These are phyloP conservation scores for Cladophialophora yegresii DNA, from an alignment of 2,329 filamentous ascomycete genomes.

Conservation along the genomic window DNA sequence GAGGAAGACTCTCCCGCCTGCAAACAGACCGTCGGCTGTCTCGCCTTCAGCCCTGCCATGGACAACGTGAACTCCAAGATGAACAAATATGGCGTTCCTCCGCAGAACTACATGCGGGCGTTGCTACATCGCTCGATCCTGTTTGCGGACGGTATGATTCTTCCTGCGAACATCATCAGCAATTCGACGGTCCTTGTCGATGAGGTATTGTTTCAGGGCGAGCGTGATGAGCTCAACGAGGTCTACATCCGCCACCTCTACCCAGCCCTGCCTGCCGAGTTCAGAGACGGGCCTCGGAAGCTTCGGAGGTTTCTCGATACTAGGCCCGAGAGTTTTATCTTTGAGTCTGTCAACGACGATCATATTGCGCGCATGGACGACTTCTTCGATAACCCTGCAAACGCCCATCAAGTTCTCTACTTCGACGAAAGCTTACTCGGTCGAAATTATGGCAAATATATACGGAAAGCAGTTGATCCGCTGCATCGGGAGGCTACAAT, in stretches of 20 bases:
- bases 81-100: slow-evolving; percentile 12
- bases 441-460: slow-evolving; percentile 3
- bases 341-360: slow-evolving; percentile 12
- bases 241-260: slow-evolving; percentile 3
- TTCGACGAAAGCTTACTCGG: slow-evolving; percentile 4
- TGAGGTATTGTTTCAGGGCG: slow-evolving; percentile 14
- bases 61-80: slow-evolving; percentile 17
- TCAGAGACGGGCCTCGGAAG: slow-evolving; percentile 5
- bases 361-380: slow-evolving; percentile 13
- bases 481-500: slow-evolving; percentile 3
- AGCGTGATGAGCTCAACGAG: slow-evolving; percentile 10
- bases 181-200: slow-evolving; percentile 13
- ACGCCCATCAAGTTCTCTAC: slow-evolving; percentile 12
- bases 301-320: slow-evolving; percentile 7
- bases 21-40: neutral
- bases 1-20: neutral
- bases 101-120: slow-evolving; percentile 3
- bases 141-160: slow-evolving; percentile 10
- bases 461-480: slow-evolving; percentile 6
- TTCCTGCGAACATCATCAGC: slow-evolving; percentile 5
- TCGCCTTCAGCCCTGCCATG: slow-evolving; percentile 12
- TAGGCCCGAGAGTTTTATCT: slow-evolving; percentile 4
- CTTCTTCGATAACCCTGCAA: slow-evolving; percentile 9
- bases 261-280: neutral
- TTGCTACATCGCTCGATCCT: slow-evolving; percentile 11